Conservation (phyloP, 257 asterid genomes). For the Nicotiana otophora region DNA sequence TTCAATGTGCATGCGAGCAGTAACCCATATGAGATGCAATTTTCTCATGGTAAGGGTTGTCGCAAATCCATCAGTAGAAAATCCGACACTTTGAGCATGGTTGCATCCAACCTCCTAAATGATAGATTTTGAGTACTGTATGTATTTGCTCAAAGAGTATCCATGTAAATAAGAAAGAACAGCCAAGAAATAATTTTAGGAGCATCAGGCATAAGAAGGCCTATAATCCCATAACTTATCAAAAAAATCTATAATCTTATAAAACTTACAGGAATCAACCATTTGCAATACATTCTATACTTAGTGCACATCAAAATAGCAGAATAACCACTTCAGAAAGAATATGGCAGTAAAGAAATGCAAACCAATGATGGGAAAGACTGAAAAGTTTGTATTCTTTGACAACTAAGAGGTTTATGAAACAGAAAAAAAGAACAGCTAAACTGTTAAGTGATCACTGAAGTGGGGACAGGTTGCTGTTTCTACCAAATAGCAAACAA, state of each 20-base stretch:
- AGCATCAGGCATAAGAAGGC: neutral
- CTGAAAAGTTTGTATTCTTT: no score
- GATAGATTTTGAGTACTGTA: neutral
- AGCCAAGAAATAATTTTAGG: neutral
- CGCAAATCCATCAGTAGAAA: constrained; percentile 92
- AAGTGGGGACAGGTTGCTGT: neutral
- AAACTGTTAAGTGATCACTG: neutral
- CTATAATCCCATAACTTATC: neutral
- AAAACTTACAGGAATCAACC: neutral
- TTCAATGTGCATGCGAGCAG: constrained; percentile 97
- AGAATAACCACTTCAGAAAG: no score
- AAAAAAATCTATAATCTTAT: neutral
- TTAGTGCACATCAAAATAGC: neutral
- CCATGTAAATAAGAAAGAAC: neutral
- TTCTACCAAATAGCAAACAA: neutral
- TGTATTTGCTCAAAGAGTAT: neutral
- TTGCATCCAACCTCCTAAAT: constrained; percentile 90
- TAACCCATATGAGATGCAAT: constrained; percentile 91
- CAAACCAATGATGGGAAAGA: no score
- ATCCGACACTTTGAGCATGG: constrained; percentile 93
- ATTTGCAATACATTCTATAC: neutral
- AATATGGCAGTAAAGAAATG: no score
- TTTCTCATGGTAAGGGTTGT: constrained; percentile 83
- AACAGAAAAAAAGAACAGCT: no score
- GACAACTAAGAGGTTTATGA: no score